Evolutionary conservation across 805 yeast genomes (phyloP).

Genomic region (Debaryomyces tyrocola): DNA sequence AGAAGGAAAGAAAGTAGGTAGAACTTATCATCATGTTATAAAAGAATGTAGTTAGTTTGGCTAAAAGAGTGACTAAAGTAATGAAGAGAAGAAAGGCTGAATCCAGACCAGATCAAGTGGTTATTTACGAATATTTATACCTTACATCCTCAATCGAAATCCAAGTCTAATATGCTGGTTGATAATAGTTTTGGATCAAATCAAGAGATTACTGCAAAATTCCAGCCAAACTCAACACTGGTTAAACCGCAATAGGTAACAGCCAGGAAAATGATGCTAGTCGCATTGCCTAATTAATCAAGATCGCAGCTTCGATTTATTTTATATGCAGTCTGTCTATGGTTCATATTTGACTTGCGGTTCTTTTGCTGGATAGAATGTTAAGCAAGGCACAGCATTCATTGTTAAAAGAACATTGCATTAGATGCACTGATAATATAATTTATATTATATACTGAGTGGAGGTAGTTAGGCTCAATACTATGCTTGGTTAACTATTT

Average conservation of each 20-base stretch:
- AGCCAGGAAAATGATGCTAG: neutral
- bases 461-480: too few species aligned
- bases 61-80: slow-evolving; percentile 1
- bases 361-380: too few species aligned
- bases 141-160: neutral
- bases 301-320: too few species aligned
- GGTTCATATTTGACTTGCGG: too few species aligned
- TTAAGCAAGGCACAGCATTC: too few species aligned
- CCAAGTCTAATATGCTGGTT: neutral
- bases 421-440: too few species aligned
- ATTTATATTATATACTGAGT: too few species aligned
- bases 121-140: neutral
- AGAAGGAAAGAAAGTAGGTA: slow-evolving; percentile 11
- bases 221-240: neutral
- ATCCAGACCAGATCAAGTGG: neutral
- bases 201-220: neutral
- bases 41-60: neutral
- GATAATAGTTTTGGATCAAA: neutral
- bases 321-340: too few species aligned
- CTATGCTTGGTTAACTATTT: too few species aligned
- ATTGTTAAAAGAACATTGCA: too few species aligned
- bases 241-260: neutral
- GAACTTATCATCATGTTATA: slow-evolving; percentile 2
- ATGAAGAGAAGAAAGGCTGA: neutral
- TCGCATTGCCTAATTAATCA: neutral